phyloP scores from a whole-genome alignment of 2,329 filamentous ascomycete genomes.

The Pseudogymnoascus sp. region DNA sequence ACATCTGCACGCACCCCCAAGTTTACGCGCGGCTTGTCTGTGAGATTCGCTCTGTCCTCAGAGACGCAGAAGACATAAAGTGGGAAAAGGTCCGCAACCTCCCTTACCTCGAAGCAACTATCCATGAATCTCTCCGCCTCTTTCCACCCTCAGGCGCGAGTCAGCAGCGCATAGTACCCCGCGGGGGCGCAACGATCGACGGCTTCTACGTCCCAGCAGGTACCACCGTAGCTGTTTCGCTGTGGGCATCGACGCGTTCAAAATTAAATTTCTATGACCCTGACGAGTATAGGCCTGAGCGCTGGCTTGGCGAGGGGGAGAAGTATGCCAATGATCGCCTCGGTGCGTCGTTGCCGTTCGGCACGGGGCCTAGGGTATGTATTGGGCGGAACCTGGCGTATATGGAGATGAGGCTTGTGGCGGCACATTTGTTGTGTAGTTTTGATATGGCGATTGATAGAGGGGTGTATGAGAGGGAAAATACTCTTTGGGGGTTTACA shows the following conservation, averaged over 20 bases:
- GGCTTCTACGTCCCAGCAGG: slow-evolving; percentile 25
- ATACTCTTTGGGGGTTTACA: not conserved
- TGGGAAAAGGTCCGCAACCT: slow-evolving; percentile 13
- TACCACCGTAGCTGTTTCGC: slow-evolving; percentile 31
- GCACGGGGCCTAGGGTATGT: slow-evolving; percentile 14
- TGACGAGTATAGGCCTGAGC: slow-evolving; percentile 11
- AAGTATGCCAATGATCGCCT: not conserved
- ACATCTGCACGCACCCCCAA: not conserved
- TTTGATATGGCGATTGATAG: slow-evolving; percentile 14
- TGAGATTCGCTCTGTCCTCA: slow-evolving; percentile 9
- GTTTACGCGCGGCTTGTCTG: not conserved
- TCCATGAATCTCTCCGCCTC: slow-evolving; percentile 11
- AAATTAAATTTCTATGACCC: slow-evolving; percentile 12
- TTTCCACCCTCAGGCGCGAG: slow-evolving; percentile 29
- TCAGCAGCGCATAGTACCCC: slow-evolving; percentile 35
- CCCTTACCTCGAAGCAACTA: slow-evolving; percentile 14
- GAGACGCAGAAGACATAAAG: slow-evolving; percentile 10
- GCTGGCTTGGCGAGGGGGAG: slow-evolving; percentile 11
- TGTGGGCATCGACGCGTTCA: slow-evolving; percentile 24
- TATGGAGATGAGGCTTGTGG: slow-evolving; percentile 16
- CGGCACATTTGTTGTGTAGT: slow-evolving; percentile 13
- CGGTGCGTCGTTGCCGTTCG: slow-evolving; percentile 13
- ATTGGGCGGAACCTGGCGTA: slow-evolving; percentile 16
- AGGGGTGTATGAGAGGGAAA: not conserved
- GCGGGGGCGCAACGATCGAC: slow-evolving; percentile 20